Conservation (phyloP, 495 filamentous ascomycete species). For the Amphirosellinia nigrospora region DNA sequence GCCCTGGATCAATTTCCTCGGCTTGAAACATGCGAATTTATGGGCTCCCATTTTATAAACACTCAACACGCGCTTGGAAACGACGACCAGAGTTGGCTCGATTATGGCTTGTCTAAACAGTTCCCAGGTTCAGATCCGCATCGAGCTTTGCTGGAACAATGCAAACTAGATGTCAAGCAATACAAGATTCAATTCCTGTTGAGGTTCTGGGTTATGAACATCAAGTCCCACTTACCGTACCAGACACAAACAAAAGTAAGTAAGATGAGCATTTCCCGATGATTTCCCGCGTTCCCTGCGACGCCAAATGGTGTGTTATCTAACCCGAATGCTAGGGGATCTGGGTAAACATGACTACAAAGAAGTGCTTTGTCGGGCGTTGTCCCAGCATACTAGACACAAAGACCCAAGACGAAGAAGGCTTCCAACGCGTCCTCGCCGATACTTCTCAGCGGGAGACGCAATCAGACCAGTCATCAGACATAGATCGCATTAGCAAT, state of each 20-base stretch:
- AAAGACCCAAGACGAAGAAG: background rate
- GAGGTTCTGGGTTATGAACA: background rate
- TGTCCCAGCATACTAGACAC: background rate
- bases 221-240: background rate
- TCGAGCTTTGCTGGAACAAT: background rate
- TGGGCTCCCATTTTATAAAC: background rate
- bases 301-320: background rate
- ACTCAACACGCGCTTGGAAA: background rate
- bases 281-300: background rate
- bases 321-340: background rate
- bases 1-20: background rate
- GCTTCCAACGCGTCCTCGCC: background rate
- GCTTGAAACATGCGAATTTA: background rate
- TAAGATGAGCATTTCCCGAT: too few species aligned
- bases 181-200: background rate
- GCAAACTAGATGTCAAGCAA: background rate
- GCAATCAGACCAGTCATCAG: background rate
- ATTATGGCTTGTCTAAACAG: background rate
- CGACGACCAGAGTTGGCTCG: background rate
- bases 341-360: background rate
- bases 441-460: background rate
- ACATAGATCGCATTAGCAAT: background rate
- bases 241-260: background rate
- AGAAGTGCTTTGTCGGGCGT: background rate
- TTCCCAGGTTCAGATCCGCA: background rate